Conservation (phyloP, 805 yeast species). For the Wickerhamiella spandovensis region DNA sequence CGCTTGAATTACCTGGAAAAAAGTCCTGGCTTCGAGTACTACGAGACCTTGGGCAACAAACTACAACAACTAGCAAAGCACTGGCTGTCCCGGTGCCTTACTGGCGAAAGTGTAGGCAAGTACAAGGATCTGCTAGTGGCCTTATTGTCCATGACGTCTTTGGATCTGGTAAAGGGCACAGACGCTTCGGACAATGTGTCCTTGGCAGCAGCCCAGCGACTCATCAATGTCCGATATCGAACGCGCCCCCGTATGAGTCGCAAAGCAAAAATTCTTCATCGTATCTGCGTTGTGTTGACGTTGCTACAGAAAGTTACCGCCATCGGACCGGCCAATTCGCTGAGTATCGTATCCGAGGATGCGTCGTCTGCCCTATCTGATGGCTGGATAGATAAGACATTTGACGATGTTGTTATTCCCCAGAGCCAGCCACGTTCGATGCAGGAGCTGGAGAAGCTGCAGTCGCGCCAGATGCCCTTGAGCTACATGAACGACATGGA, state of each 20-base stretch:
- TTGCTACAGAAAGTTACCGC: conserved; percentile 68
- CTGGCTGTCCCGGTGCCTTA: conserved; percentile 48
- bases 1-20: conserved; percentile 59
- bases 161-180: conserved; percentile 83
- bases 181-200: conserved; percentile 74
- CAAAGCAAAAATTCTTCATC: conserved; percentile 64
- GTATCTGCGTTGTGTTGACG: conserved; percentile 64
- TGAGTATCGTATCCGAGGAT: conserved; percentile 4
- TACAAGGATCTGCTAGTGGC: conserved; percentile 79
- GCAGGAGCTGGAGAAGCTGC: conserved; percentile 6
- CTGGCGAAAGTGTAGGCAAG: conserved; percentile 37
- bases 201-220: conserved; percentile 61
- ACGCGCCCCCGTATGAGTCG: conserved; percentile 53
- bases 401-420: conserved; percentile 17
- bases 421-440: conserved; percentile 2
- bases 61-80: conserved; percentile 62
- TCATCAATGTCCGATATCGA: conserved; percentile 55
- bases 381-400: conserved; percentile 17
- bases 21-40: conserved; percentile 54
- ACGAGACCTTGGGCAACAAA: conserved; percentile 57
- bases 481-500: conserved; percentile 16
- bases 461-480: conserved; percentile 10
- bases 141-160: conserved; percentile 71
- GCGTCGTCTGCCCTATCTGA: conserved; percentile 5
- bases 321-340: conserved; percentile 16